These are phyloP conservation scores for Fusarium albidum DNA, from an alignment of 2,329 filamentous ascomycete genomes.

Conservation along the genomic window DNA sequence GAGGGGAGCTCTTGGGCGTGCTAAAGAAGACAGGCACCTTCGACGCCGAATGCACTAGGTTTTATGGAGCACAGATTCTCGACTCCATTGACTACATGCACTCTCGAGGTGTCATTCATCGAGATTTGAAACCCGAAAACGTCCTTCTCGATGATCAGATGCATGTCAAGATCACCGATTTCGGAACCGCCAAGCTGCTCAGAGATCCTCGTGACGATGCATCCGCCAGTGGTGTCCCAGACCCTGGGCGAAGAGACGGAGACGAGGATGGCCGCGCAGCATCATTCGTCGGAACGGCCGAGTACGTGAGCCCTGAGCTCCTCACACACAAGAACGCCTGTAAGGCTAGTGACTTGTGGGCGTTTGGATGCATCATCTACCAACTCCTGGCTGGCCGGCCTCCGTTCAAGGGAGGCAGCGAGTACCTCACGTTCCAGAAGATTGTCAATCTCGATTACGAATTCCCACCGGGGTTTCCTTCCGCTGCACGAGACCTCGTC, in stretches of 20 bases:
- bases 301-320: slow-evolving; percentile 98
- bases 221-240: slow-evolving; percentile 48
- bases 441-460: slow-evolving; percentile 95
- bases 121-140: slow-evolving; percentile 96
- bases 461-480: slow-evolving; percentile 88
- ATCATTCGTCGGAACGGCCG: slow-evolving; percentile 96
- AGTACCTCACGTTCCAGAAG: slow-evolving; percentile 98
- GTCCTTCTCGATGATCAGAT: slow-evolving; percentile 94
- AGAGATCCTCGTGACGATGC: slow-evolving; percentile 49
- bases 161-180: slow-evolving; percentile 99
- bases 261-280: slow-evolving; percentile 78
- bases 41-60: slow-evolving; percentile 91
- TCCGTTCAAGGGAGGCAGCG: slow-evolving; percentile 94
- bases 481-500: slow-evolving; percentile 85
- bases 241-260: slow-evolving; percentile 46
- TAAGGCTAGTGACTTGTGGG: slow-evolving; percentile 98
- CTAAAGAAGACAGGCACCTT: slow-evolving; percentile 95
- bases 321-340: slow-evolving; percentile 96
- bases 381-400: slow-evolving; percentile 95
- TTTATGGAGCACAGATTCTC: slow-evolving; percentile 95
- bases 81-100: slow-evolving; percentile 99
- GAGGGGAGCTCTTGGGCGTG: slow-evolving; percentile 90
- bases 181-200: slow-evolving; percentile 96
- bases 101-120: slow-evolving; percentile 91
- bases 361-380: slow-evolving; percentile 97